Evolutionary conservation across 768 basidiomycete genomes (phyloP), one percentile per base, ranked within the genome.

Genomic region (Pisolithus sp.): DNA sequence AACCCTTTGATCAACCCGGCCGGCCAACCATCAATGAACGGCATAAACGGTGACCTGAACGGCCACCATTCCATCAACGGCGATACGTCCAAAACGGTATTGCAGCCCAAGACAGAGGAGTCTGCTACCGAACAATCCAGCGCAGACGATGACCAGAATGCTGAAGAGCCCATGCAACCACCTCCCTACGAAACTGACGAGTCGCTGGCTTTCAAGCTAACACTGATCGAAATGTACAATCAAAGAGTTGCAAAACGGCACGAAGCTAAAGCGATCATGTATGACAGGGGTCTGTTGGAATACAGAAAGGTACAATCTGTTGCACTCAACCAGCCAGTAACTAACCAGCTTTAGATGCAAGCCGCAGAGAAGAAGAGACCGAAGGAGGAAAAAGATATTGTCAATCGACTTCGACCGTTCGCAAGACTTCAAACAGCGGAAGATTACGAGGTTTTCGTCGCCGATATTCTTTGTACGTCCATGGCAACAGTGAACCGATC

Each of bases 301-400:
- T 92, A 95, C 65, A 97, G 94, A 69, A 93, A 93, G 83, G 94
- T 93, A n/a, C 55, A 30, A 20, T 7, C 7, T 2, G 9, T n/a
- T 12, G 2, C n/a, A n/a, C 26, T 54, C 12, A 8, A 31, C 28
- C 7, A 13, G 8, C 15, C 23, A 4, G 2, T 9, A 15, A 46
- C 51, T 24, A 57, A 50, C 49, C 41, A 46, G 30, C 46, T 36
- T 53, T 20, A 96, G 95, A 87, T 93, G 74, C 85, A 89, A 76
- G 89, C 90, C 9, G 78, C 79, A 3, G 95, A 99, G 58, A 89
- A 94, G 72, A 97, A 96, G 65, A 76, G 92, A 17, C 79, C 80
- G 7, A 85, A 88, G 59, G 95, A 97, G 55, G 94, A 98, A 61
- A 82, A 88, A 57, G 96, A 98, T 55, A 85, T 97, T 50, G 69